phyloP scores from a whole-genome alignment of 345 rosid species.

The Conringia planisiliqua region DNA sequence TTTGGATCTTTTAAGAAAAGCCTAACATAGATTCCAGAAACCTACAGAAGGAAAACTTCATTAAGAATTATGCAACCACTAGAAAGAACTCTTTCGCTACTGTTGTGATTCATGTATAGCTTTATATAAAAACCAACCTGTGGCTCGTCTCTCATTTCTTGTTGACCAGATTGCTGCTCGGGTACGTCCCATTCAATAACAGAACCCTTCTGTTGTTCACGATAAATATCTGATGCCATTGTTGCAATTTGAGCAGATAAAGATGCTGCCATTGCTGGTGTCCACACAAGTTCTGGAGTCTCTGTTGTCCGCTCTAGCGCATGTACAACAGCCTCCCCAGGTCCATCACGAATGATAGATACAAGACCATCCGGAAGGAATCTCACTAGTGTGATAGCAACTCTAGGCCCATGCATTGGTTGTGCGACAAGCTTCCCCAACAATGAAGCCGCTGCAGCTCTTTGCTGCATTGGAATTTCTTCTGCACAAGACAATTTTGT shows the following conservation, averaged over 20 bases:
- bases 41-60: conserved; percentile 45
- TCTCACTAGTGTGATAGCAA: conserved; percentile 91
- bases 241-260: conserved; percentile 93
- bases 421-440: conserved; percentile 95
- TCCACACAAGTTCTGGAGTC: conserved; percentile 99
- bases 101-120: not conserved
- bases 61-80: conserved; percentile 7
- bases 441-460: conserved; percentile 94
- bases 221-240: conserved; percentile 88
- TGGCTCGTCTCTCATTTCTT: conserved; percentile 87
- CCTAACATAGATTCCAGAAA: conserved; percentile 93
- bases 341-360: conserved; percentile 94
- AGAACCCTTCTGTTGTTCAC: conserved; percentile 92
- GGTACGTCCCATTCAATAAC: conserved; percentile 97
- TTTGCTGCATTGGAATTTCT: conserved; percentile 90
- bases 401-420: conserved; percentile 99
- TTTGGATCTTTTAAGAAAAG: conserved; percentile 95
- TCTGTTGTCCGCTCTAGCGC: conserved; percentile 91
- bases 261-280: conserved; percentile 99
- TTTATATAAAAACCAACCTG: conserved; percentile 49
- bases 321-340: conserved; percentile 94
- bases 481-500: conserved; percentile 52
- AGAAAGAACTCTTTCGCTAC: not conserved
- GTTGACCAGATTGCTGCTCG: conserved; percentile 92
- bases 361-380: conserved; percentile 97